Conservation (phyloP, 2,329 filamentous ascomycete genomes). For the Claviceps sp. region DNA sequence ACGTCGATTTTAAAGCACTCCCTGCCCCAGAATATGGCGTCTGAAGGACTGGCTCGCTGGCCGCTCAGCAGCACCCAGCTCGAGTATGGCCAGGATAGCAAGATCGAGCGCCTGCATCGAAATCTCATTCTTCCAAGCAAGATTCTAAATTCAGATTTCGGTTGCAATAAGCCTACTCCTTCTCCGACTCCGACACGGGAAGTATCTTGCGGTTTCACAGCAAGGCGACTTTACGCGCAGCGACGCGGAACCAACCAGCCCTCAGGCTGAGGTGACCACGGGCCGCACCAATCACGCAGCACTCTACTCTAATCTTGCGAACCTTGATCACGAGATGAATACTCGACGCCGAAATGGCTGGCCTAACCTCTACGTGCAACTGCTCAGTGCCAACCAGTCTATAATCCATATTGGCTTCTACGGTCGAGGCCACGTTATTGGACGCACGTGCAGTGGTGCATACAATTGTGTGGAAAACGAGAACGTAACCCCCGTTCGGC, state of each 20-base stretch:
- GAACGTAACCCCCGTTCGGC: not conserved
- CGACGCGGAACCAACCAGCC: too few species aligned
- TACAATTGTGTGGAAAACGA: not conserved
- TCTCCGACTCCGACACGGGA: not conserved
- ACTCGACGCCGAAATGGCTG: too few species aligned
- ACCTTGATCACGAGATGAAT: too few species aligned
- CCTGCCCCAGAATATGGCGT: constrained; percentile 24
- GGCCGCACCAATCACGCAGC: too few species aligned
- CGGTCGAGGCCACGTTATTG: too few species aligned
- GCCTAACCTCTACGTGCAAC: too few species aligned
- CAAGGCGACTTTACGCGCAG: too few species aligned
- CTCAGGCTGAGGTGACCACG: too few species aligned
- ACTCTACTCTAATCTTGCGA: too few species aligned
- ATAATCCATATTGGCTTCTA: too few species aligned
- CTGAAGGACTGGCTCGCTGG: constrained; percentile 32
- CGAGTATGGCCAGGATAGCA: constrained; percentile 1
- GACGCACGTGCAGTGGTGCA: too few species aligned
- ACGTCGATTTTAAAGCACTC: constrained; percentile 23
- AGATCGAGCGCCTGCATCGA: constrained; percentile 10
- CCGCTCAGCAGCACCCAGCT: constrained; percentile 9
- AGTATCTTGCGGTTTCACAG: not conserved
- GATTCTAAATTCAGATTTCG: constrained; percentile 6
- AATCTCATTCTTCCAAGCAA: constrained; percentile 13
- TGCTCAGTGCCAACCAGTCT: too few species aligned
- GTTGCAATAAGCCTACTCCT: not conserved